These are phyloP conservation scores for Lentithecium fluviatile DNA, from an alignment of 495 filamentous ascomycete species.

Conservation along the genomic window DNA sequence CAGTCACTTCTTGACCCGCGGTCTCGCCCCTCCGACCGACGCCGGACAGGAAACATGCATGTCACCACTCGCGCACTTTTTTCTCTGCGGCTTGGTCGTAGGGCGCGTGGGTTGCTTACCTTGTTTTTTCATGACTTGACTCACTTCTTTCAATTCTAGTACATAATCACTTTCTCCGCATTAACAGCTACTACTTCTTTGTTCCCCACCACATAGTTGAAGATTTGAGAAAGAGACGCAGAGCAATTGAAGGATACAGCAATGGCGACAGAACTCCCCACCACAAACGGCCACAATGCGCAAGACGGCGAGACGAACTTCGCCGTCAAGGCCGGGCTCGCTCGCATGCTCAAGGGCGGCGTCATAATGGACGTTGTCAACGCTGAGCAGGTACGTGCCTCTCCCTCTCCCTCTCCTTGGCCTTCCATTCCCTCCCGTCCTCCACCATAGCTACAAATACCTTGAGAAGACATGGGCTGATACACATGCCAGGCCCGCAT, in stretches of 20 bases:
- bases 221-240: not conserved
- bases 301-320: conserved; percentile 41
- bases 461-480: no score
- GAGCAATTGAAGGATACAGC: no score
- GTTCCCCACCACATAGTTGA: no score
- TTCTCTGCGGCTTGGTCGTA: no score
- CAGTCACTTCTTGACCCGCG: no score
- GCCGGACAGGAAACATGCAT: no score
- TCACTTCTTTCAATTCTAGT: not conserved
- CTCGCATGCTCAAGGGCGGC: conserved; percentile 96
- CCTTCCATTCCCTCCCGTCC: no score
- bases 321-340: conserved; percentile 85
- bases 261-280: conserved; percentile 45
- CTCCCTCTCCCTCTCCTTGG: conserved; percentile 2
- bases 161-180: no score
- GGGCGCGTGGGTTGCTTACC: not conserved
- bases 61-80: no score
- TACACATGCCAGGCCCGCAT: conserved; percentile 67
- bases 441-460: no score
- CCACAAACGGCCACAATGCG: conserved; percentile 40
- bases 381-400: conserved; percentile 68
- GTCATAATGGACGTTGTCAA: conserved; percentile 99
- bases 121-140: not conserved
- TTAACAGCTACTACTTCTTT: no score
- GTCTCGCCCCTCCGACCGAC: no score